Conservation (phyloP, 2,329 filamentous ascomycete species). For the Kalmusia sp. region DNA sequence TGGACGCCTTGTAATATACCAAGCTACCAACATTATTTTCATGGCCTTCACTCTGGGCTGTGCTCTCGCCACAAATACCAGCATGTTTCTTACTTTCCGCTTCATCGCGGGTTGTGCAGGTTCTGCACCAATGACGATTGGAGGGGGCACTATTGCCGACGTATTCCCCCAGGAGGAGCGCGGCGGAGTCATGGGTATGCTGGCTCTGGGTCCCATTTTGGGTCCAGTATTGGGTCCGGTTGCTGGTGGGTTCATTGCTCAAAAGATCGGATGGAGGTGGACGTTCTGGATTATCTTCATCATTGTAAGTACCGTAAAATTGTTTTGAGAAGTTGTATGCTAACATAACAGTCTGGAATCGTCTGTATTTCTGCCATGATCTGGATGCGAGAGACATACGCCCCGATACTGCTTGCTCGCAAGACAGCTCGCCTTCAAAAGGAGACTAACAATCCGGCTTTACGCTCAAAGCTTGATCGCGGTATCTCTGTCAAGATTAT, state of each 20-base stretch:
- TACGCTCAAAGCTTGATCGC: constrained; percentile 64
- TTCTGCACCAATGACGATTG: constrained; percentile 49
- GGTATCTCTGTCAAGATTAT: constrained; percentile 64
- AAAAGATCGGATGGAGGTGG: constrained; percentile 57
- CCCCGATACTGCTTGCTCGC: no score
- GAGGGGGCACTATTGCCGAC: constrained; percentile 61
- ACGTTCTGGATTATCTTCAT: constrained; percentile 54
- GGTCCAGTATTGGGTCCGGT: constrained; percentile 51
- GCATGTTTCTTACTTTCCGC: constrained; percentile 33
- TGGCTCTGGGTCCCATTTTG: constrained; percentile 57
- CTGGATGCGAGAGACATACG: no score
- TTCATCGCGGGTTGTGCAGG: constrained; percentile 34
- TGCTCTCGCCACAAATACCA: constrained; percentile 25
- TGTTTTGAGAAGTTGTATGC: neutral
- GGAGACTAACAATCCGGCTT: no score
- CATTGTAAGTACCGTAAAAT: constrained; percentile 39
- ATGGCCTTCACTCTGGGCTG: constrained; percentile 33
- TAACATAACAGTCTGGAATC: constrained; percentile 10
- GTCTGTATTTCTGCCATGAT: no score
- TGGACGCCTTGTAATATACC: constrained; percentile 45
- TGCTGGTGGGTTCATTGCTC: constrained; percentile 55
- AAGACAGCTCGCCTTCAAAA: no score
- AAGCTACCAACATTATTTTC: constrained; percentile 22
- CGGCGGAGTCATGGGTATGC: constrained; percentile 58
- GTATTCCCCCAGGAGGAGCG: constrained; percentile 56